Conservation (phyloP, 164 flowering plant species). For the Pachysandra terminalis region DNA sequence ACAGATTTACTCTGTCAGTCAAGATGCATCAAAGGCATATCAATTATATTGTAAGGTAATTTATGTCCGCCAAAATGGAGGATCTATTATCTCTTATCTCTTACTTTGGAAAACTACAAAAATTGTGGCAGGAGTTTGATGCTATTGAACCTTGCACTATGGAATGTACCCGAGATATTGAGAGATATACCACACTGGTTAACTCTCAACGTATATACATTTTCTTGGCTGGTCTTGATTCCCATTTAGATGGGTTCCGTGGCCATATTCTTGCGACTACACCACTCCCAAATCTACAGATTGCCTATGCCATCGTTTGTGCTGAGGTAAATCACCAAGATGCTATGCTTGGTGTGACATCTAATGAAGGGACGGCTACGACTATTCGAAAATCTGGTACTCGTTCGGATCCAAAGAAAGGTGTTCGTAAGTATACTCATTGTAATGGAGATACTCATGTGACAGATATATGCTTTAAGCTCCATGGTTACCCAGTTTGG, state of each 20-base stretch:
- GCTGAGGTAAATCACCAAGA: constrained; percentile 7
- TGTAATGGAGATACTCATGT: constrained; percentile 8
- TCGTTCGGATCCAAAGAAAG: not conserved
- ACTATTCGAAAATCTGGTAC: not conserved
- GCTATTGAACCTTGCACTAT: constrained; percentile 15
- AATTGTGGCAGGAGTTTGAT: constrained; percentile 17
- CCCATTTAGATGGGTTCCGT: constrained; percentile 13
- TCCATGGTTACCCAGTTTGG: constrained; percentile 11
- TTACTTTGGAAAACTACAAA: constrained; percentile 18
- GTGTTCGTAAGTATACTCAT: constrained; percentile 6
- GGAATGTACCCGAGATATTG: constrained; percentile 7
- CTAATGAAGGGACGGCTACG: not conserved
- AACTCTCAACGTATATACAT: constrained; percentile 7
- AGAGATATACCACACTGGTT: constrained; percentile 7
- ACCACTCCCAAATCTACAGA: constrained; percentile 4
- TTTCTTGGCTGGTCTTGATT: constrained; percentile 11
- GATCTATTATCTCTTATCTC: constrained; percentile 17
- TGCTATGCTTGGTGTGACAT: constrained; percentile 12
- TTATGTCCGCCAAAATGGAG: constrained; percentile 8
- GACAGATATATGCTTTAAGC: constrained; percentile 2
- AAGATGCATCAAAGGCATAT: constrained; percentile 15
- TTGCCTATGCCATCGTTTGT: constrained; percentile 5
- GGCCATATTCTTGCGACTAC: constrained; percentile 5
- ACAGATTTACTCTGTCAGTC: constrained; percentile 6
- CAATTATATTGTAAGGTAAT: constrained; percentile 14